Conservation (phyloP, 2,329 filamentous ascomycete genomes). For the Orbilia ellipsospora region DNA sequence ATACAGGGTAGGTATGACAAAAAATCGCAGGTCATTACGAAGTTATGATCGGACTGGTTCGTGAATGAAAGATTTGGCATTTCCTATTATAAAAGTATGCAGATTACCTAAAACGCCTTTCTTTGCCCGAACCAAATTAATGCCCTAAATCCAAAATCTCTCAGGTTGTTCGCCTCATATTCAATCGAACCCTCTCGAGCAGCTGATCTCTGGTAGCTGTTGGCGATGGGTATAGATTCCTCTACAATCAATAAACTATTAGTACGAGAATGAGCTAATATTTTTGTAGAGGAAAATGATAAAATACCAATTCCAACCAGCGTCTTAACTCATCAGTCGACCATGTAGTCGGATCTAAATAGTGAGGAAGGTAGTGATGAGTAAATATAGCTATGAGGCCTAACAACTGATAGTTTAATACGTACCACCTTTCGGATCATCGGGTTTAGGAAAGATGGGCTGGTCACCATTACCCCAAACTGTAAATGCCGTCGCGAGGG, state of each 20-base stretch:
- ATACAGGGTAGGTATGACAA: no score
- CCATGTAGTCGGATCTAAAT: slow-evolving; percentile 39
- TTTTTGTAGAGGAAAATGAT: not conserved
- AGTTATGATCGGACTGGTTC: no score
- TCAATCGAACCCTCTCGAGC: slow-evolving; percentile 36
- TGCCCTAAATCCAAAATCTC: no score
- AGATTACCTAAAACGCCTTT: no score
- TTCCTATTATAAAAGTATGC: no score
- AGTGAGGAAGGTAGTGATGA: not conserved
- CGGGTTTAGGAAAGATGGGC: slow-evolving; percentile 43
- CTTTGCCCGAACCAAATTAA: no score
- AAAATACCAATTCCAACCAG: slow-evolving; percentile 43
- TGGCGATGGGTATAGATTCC: slow-evolving; percentile 46
- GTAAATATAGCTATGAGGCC: no score
- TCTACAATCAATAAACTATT: slow-evolving; percentile 17
- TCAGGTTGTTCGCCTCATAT: slow-evolving; percentile 25
- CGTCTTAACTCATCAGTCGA: slow-evolving; percentile 46
- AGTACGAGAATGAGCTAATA: not conserved
- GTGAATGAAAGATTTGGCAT: no score
- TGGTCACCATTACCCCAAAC: slow-evolving; percentile 37
- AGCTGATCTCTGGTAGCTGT: slow-evolving; percentile 43
- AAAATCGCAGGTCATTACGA: no score
- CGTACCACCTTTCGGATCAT: slow-evolving; percentile 44
- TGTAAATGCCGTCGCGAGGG: slow-evolving; percentile 44
- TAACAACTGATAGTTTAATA: not conserved